Percentiles rank a stretch among this genome's conserved stretches.
Conservation (phyloP, 768 basidiomycete species). For the Pleurotus pulmonarius region DNA sequence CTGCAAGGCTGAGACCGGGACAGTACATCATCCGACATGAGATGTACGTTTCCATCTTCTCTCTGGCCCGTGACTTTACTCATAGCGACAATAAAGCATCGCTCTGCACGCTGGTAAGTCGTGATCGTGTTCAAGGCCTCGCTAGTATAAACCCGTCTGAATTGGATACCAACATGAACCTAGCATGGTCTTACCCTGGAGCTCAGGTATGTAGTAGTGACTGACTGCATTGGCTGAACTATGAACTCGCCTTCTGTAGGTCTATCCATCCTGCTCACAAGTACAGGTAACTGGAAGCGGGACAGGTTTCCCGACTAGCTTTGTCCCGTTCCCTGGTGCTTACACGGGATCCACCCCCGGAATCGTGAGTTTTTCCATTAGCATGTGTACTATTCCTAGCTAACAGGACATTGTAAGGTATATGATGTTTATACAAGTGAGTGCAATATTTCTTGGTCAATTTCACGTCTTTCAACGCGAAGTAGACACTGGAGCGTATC, state of each 20-base stretch:
- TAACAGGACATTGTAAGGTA: too few relatives aligned
- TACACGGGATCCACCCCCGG: constrained; percentile 19
- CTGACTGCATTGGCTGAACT: not conserved
- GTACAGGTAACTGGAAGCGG: constrained; percentile 43
- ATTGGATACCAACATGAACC: not conserved
- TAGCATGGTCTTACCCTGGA: constrained; percentile 37
- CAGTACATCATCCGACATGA: constrained; percentile 49
- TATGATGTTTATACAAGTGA: too few relatives aligned
- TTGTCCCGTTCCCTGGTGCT: constrained; percentile 47
- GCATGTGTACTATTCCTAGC: too few relatives aligned
- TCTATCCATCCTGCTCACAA: constrained; percentile 45
- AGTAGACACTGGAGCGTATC: too few relatives aligned
- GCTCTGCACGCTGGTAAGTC: constrained; percentile 31
- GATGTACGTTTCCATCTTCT: constrained; percentile 24
- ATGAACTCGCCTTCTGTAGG: constrained; percentile 11
- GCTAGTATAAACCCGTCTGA: not conserved
- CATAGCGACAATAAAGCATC: constrained; percentile 22
- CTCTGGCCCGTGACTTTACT: not conserved
- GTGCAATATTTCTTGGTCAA: too few relatives aligned
- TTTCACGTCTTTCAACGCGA: too few relatives aligned
- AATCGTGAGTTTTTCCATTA: too few relatives aligned
- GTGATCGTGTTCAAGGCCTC: not conserved
- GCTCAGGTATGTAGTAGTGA: constrained; percentile 15
- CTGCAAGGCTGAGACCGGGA: constrained; percentile 38
- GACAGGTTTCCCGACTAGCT: constrained; percentile 36